Conservation (phyloP, 768 basidiomycete genomes). For the Xerocomellus dryophilus region DNA sequence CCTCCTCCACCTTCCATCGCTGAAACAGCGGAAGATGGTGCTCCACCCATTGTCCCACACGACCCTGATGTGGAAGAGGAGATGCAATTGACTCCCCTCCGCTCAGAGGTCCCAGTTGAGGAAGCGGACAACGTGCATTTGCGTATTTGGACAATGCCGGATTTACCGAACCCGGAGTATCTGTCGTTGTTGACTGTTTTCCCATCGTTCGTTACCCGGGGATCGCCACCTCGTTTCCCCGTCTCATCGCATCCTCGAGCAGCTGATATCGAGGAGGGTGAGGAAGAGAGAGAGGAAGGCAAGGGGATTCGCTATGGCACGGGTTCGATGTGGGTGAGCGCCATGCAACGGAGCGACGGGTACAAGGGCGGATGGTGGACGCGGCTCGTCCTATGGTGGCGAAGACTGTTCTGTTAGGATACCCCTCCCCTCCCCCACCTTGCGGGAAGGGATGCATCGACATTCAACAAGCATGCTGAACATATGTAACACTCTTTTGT, state of each 20-base stretch:
- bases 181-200: constrained; percentile 67
- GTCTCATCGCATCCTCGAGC: constrained; percentile 35
- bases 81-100: constrained; percentile 31
- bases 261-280: constrained; percentile 69
- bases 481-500: constrained; percentile 36
- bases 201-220: constrained; percentile 70
- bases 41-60: constrained; percentile 36
- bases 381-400: constrained; percentile 76
- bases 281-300: constrained; percentile 50
- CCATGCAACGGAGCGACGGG: constrained; percentile 53
- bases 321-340: constrained; percentile 78
- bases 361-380: constrained; percentile 83
- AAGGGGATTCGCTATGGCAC: constrained; percentile 72
- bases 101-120: constrained; percentile 33
- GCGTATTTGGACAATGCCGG: constrained; percentile 79
- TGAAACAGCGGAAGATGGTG: constrained; percentile 41
- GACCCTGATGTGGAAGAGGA: constrained; percentile 35
- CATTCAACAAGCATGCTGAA: constrained; percentile 25
- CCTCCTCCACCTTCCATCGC: constrained; percentile 32
- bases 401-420: constrained; percentile 68
- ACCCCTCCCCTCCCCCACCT: constrained; percentile 5
- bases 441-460: constrained; percentile 5
- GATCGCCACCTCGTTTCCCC: constrained; percentile 72
- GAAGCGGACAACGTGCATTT: constrained; percentile 49
- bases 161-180: constrained; percentile 74